Conservation (phyloP, 352 stramenopile genomes). For the Globisporangium megalacanthum region DNA sequence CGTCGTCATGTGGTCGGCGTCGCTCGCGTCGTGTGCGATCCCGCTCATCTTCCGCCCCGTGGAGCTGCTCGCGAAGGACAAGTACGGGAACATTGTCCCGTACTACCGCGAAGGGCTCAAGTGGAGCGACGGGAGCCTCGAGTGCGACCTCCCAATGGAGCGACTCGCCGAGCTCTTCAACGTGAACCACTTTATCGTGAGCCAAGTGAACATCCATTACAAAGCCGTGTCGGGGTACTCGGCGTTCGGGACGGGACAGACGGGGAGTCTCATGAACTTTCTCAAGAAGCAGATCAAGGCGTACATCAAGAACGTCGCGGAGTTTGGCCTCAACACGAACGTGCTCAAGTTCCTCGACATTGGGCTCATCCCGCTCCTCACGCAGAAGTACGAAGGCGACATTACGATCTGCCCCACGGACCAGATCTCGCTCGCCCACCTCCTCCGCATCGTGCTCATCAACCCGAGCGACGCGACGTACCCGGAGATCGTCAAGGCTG, state of each 20-base stretch:
- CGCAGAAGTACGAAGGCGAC: slow-evolving; percentile 97
- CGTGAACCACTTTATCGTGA: slow-evolving; percentile 99
- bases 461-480: slow-evolving; percentile 75
- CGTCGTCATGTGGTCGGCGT: slow-evolving; percentile 97
- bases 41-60: slow-evolving; percentile 94
- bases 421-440: slow-evolving; percentile 79
- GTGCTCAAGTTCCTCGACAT: slow-evolving; percentile 83
- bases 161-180: slow-evolving; percentile 97
- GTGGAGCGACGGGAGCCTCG: slow-evolving; percentile 94
- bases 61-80: slow-evolving; percentile 94
- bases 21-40: slow-evolving; percentile 93
- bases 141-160: slow-evolving; percentile 96
- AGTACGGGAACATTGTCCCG: slow-evolving; percentile 71
- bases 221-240: slow-evolving; percentile 80
- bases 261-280: slow-evolving; percentile 88
- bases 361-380: slow-evolving; percentile 74
- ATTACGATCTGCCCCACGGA: slow-evolving; percentile 95
- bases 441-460: slow-evolving; percentile 70
- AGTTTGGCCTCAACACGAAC: slow-evolving; percentile 81
- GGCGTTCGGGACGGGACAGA: slow-evolving; percentile 68
- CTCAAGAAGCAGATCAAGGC: slow-evolving; percentile 93
- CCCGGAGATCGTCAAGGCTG: slow-evolving; percentile 73
- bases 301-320: slow-evolving; percentile 86
- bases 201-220: slow-evolving; percentile 90
- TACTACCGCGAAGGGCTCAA: slow-evolving; percentile 81